Base-by-base conservation (phyloP, 2,329 filamentous ascomycete genomes). In the Aspergillus sp. region DNA sequence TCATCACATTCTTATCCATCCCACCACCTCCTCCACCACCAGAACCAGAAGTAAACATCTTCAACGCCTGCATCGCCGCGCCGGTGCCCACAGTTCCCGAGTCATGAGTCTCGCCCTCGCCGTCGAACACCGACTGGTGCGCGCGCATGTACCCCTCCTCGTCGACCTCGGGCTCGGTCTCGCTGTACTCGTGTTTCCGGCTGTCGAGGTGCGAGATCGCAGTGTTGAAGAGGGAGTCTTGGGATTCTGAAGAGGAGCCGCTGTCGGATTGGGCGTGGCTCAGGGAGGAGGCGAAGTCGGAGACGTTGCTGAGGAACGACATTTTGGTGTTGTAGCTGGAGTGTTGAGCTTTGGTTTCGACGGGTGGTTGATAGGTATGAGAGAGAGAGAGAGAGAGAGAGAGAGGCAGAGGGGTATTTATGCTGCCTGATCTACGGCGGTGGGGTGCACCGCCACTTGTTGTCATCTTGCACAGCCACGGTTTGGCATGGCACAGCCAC, bases 41-140 rank as follows among this genome's bases (percentile, higher is more conserved):
- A 36, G 63, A 58, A 14, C 76, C 71, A 29, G 72, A 68, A 24
- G 71, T 75, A 61, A 93, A 93, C 86, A 39, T 84, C 83, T 32
- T 88, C 80, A 48, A 69, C 64, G 50, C 88, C 83, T 68, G 59
- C 55, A 67, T 52, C 0, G 64, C 64, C 3, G 64, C 64, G 0
- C 64, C 65, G 0, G 59, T 55, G 7, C 65, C 65, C 5, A 68
- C 39, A 4, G 57, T 55, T 5, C 50, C 45, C 4, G 57, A 55
- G 37, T 58, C 59, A 75, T 76, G 51, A 60, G 69, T 41, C 1
- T 39, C 41, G 5, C 27, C 32, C 12, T 68, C 63, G 31, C 59
- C 59, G 20, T 71, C 73, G 53, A 86, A 93, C 50, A 80, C 75
- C 37, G 81, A 71, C 63, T 86, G 72, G 65, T 95, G 86, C 44